Percentiles rank a stretch among this genome's conserved stretches.
These are phyloP conservation scores for Ophidiomyces ophidiicola DNA, from an alignment of 2,329 filamentous ascomycete genomes.

Conservation along the genomic window DNA sequence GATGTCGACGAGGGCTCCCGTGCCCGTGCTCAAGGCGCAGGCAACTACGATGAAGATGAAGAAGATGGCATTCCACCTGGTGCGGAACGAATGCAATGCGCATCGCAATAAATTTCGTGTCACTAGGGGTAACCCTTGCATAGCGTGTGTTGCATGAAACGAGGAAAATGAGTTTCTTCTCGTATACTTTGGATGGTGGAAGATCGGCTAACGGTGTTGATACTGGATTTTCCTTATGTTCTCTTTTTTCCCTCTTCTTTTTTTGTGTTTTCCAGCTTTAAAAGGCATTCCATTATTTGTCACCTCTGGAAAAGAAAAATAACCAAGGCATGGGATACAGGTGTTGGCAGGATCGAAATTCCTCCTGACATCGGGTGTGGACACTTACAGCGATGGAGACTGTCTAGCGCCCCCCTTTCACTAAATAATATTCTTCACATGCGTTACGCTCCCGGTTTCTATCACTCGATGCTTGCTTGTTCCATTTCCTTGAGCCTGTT, in stretches of 20 bases:
- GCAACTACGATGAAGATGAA: slow-evolving; percentile 61
- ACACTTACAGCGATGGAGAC: slow-evolving; percentile 3
- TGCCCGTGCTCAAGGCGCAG: slow-evolving; percentile 55
- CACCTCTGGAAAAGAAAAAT: background rate
- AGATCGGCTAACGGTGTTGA: slow-evolving; percentile 5
- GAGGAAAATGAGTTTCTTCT: slow-evolving; percentile 5
- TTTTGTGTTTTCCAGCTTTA: background rate
- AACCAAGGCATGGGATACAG: slow-evolving; percentile 8
- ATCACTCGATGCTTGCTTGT: background rate
- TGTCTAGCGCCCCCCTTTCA: slow-evolving; percentile 6
- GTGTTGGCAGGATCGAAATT: slow-evolving; percentile 9
- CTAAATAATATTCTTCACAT: slow-evolving; percentile 6
- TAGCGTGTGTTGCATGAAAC: slow-evolving; percentile 7
- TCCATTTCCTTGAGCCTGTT: background rate
- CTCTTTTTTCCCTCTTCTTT: background rate
- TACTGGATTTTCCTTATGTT: background rate
- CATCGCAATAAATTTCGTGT: slow-evolving; percentile 35
- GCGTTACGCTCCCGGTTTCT: background rate
- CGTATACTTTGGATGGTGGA: slow-evolving; percentile 4
- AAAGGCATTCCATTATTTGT: slow-evolving; percentile 4
- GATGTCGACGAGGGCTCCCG: slow-evolving; percentile 61
- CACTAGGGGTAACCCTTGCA: slow-evolving; percentile 2
- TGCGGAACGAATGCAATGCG: slow-evolving; percentile 41
- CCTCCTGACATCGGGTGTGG: slow-evolving; percentile 2
- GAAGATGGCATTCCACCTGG: slow-evolving; percentile 38